Conservation (phyloP, 2,329 filamentous ascomycete species). For the Penicillium sp. region DNA sequence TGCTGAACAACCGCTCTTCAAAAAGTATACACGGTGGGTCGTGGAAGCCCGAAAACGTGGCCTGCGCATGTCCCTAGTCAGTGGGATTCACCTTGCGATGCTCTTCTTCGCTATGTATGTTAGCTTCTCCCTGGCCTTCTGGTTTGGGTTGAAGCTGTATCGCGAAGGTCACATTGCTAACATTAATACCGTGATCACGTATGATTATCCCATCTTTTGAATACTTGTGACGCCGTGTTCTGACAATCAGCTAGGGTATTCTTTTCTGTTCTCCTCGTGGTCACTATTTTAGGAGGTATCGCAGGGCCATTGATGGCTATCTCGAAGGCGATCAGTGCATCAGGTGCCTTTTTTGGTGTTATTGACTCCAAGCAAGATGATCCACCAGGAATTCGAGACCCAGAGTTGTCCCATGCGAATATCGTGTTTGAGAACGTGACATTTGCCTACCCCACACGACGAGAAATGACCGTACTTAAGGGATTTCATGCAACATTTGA, state of each 20-base stretch:
- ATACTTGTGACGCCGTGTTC: not conserved
- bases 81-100: slow-evolving; percentile 34
- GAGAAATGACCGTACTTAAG: slow-evolving; percentile 23
- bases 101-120: slow-evolving; percentile 39
- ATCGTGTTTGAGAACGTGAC: not conserved
- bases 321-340: slow-evolving; percentile 34
- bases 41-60: slow-evolving; percentile 37
- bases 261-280: slow-evolving; percentile 35
- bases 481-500: slow-evolving; percentile 34
- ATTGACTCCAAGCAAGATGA: slow-evolving; percentile 26
- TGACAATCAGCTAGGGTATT: slow-evolving; percentile 29
- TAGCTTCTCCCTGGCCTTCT: slow-evolving; percentile 39
- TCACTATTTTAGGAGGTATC: slow-evolving; percentile 28
- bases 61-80: slow-evolving; percentile 25
- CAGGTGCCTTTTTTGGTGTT: slow-evolving; percentile 33
- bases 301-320: slow-evolving; percentile 37
- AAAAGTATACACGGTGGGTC: slow-evolving; percentile 39
- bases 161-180: slow-evolving; percentile 33
- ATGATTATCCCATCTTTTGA: not conserved
- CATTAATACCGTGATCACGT: slow-evolving; percentile 40
- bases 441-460: slow-evolving; percentile 1
- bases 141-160: slow-evolving; percentile 39
- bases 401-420: not conserved
- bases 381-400: slow-evolving; percentile 32
- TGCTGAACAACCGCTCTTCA: slow-evolving; percentile 38